These are phyloP conservation scores for Pichia sorboxylosa DNA, from an alignment of 1,139 yeast genomes.

Conservation along the genomic window DNA sequence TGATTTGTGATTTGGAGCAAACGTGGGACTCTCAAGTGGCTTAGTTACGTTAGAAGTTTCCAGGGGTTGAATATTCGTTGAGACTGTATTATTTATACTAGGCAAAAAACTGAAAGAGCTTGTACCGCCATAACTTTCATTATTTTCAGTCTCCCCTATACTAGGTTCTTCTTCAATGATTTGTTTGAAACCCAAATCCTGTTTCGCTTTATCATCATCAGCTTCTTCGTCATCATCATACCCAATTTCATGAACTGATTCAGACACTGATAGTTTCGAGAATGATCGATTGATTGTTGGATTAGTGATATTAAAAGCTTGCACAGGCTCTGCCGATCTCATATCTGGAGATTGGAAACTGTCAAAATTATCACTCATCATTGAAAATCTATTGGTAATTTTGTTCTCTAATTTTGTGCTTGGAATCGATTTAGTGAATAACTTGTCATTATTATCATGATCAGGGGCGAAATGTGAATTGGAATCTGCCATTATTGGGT, in stretches of 20 bases:
- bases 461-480: no score
- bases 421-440: slow-evolving; percentile 6
- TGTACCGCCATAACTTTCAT: not conserved
- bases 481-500: not conserved
- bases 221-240: slow-evolving; percentile 13
- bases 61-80: no score
- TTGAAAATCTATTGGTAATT: slow-evolving; percentile 5
- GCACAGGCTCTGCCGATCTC: slow-evolving; percentile 18
- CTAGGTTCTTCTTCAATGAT: no score
- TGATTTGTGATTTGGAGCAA: slow-evolving; percentile 6
- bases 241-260: slow-evolving; percentile 19
- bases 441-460: slow-evolving; percentile 12
- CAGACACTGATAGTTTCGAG: slow-evolving; percentile 7
- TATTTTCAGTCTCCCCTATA: no score
- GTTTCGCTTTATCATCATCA: no score
- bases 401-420: not conserved
- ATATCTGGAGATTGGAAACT: slow-evolving; percentile 16
- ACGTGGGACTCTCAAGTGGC: no score
- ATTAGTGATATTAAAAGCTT: slow-evolving; percentile 15
- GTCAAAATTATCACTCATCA: slow-evolving; percentile 7
- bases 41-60: no score
- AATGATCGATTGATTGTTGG: slow-evolving; percentile 7
- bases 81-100: slow-evolving; percentile 4
- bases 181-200: no score
- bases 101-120: slow-evolving; percentile 11